Percentiles rank a stretch among this genome's conserved stretches.
Evolutionary conservation across 2,329 filamentous ascomycete species (phyloP).

Genomic region (Monascus ruber): DNA sequence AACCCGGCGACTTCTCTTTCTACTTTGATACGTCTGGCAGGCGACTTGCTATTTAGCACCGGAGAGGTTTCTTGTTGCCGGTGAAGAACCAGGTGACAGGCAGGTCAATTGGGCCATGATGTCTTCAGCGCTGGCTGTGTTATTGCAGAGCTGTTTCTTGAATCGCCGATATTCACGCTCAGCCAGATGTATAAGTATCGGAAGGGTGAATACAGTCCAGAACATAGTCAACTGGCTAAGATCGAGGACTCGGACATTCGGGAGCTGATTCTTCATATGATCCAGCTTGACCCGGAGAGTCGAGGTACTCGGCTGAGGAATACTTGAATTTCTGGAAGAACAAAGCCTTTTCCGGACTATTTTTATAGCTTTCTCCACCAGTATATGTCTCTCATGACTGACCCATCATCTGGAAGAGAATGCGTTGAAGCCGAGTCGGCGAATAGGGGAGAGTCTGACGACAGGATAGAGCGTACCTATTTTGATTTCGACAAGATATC

Average conservation of each 20-base stretch:
- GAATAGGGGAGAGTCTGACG: conserved; percentile 82
- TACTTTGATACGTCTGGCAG: conserved; percentile 88
- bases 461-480: conserved; percentile 85
- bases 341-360: conserved; percentile 88
- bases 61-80: conserved; percentile 68
- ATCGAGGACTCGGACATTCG: conserved; percentile 81
- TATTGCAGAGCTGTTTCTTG: conserved; percentile 89
- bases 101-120: conserved; percentile 85
- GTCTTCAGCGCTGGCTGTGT: conserved; percentile 95
- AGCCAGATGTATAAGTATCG: conserved; percentile 93
- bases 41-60: conserved; percentile 87
- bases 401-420: conserved; percentile 69
- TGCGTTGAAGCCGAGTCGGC: conserved; percentile 55
- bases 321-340: conserved; percentile 85
- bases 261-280: conserved; percentile 90
- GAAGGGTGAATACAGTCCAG: conserved; percentile 82
- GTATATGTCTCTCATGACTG: conserved; percentile 92
- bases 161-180: conserved; percentile 93
- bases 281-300: conserved; percentile 84
- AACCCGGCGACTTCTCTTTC: conserved; percentile 93
- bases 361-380: conserved; percentile 97
- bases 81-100: conserved; percentile 52
- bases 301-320: conserved; percentile 83
- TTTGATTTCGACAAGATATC: conserved; percentile 97
- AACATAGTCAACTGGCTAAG: conserved; percentile 65